Percentiles rank a stretch among this genome's conserved stretches.
Evolutionary conservation across 108 stramenopile species (phyloP).

Genomic region (Schizochytrium sp.): DNA sequence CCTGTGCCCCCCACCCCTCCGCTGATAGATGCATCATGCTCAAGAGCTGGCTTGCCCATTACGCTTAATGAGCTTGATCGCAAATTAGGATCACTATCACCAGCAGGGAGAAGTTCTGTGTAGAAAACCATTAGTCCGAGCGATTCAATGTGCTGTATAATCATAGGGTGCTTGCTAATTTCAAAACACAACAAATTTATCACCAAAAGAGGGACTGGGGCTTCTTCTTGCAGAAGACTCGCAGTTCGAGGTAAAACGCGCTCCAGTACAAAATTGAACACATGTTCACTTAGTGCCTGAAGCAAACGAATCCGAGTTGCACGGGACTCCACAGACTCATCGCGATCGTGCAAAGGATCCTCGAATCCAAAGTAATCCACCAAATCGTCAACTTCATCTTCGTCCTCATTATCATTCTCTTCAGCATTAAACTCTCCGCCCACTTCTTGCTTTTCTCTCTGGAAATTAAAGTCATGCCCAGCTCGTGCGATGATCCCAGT

Average conservation of each 20-base stretch:
- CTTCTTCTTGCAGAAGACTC: not conserved
- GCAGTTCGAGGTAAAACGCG: not conserved
- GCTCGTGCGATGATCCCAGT: too few relatives aligned
- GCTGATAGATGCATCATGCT: too few relatives aligned
- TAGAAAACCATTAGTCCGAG: not conserved
- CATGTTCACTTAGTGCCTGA: not conserved
- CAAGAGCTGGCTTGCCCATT: not conserved
- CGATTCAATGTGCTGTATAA: not conserved
- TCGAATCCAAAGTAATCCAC: slow-evolving; percentile 17
- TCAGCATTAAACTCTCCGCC: not conserved
- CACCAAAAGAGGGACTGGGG: not conserved
- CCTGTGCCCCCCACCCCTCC: not conserved
- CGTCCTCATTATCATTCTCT: not conserved
- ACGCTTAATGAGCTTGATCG: not conserved
- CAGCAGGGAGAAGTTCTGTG: not conserved
- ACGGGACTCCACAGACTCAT: not conserved
- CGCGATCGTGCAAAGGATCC: not conserved
- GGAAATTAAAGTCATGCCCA: too few relatives aligned
- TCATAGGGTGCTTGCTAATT: not conserved
- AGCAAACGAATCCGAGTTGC: not conserved
- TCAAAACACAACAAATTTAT: not conserved
- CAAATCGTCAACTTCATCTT: not conserved
- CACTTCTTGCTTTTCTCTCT: too few relatives aligned
- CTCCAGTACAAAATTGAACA: not conserved
- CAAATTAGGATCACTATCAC: too few relatives aligned